Percentiles rank a stretch among this genome's conserved stretches.
These are phyloP conservation scores for Myxozyma nipponensis DNA, from an alignment of 805 yeast genomes.

Conservation along the genomic window DNA sequence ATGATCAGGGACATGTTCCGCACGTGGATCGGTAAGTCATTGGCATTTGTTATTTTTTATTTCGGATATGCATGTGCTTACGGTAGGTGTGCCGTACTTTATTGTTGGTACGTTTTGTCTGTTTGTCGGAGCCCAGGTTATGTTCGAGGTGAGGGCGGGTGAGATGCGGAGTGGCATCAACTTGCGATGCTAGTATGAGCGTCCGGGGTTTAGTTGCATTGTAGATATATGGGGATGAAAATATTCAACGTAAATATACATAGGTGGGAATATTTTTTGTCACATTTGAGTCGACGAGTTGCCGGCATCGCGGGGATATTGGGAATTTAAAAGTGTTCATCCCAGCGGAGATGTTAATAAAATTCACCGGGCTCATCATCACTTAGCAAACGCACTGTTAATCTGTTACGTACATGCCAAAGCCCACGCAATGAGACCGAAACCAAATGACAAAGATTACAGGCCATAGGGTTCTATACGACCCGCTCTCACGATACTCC, in stretches of 20 bases:
- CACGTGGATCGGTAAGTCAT: conserved; percentile 55
- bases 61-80: background rate
- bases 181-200: conserved; percentile 76
- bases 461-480: conserved; percentile 4
- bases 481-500: conserved; percentile 12
- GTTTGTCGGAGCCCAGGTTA: conserved; percentile 82
- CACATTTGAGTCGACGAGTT: too few species aligned
- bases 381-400: too few species aligned
- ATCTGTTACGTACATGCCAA: too few species aligned
- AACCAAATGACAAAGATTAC: too few species aligned
- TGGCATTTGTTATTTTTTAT: background rate
- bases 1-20: conserved; percentile 67
- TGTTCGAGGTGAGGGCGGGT: conserved; percentile 87
- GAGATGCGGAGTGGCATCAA: conserved; percentile 82
- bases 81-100: conserved; percentile 31
- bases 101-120: conserved; percentile 66
- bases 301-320: too few species aligned
- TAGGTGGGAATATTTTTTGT: conserved; percentile 2
- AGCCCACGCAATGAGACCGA: too few species aligned
- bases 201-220: too few species aligned
- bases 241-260: conserved; percentile 5
- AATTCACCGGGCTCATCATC: too few species aligned
- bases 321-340: too few species aligned
- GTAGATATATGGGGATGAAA: too few species aligned
- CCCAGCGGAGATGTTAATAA: too few species aligned